These are phyloP conservation scores for Camellia sinensis DNA, from an alignment of 148 eudicot species.

Conservation along the genomic window DNA sequence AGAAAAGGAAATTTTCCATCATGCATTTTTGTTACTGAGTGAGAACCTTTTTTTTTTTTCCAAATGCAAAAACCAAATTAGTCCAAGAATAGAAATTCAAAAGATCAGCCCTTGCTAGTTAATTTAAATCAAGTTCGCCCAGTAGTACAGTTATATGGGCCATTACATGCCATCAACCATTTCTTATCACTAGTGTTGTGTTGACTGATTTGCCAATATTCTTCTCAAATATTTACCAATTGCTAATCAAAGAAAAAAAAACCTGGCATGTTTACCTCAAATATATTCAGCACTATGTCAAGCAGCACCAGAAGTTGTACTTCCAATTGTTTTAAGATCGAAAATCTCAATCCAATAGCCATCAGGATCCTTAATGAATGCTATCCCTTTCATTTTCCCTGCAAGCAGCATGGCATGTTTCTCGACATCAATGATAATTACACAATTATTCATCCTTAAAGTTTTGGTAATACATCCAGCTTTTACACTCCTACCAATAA, in stretches of 20 bases:
- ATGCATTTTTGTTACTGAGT: neutral
- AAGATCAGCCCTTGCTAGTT: neutral
- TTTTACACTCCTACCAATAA: no score
- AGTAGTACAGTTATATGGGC: neutral
- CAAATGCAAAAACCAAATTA: neutral
- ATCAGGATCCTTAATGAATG: constrained; percentile 95
- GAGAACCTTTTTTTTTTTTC: no score
- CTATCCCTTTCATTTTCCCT: constrained; percentile 87
- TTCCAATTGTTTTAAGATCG: constrained; percentile 55
- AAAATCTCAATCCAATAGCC: constrained; percentile 97
- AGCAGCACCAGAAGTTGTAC: constrained; percentile 37
- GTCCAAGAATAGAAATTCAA: neutral
- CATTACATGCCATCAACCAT: neutral
- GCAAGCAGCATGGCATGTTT: constrained; percentile 19
- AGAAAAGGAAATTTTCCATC: neutral
- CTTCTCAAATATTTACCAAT: neutral
- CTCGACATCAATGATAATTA: no score
- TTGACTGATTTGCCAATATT: neutral
- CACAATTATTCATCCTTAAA: no score
- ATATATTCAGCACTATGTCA: constrained; percentile 20
- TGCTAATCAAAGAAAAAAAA: neutral
- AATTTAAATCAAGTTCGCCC: neutral
- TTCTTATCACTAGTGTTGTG: neutral
- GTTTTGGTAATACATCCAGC: no score
- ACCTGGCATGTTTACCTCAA: constrained; percentile 11